A percentile compares a stretch with the other conserved stretches of the same genome.
Evolutionary conservation across 1,284 basidiomycete genomes (phyloP).

Genomic region (Sutorius eximius): DNA sequence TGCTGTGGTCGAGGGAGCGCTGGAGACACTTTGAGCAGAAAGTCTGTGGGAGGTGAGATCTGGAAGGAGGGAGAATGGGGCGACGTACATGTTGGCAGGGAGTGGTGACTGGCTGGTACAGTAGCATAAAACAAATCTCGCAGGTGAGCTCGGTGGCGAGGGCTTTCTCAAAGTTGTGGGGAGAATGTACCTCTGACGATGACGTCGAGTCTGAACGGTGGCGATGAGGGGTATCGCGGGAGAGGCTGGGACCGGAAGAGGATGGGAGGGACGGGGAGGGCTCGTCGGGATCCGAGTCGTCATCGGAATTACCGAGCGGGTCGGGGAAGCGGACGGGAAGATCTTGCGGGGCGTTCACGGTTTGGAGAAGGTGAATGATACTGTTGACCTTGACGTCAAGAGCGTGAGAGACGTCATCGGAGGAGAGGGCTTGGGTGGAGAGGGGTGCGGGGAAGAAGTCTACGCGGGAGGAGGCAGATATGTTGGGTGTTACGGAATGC

Average conservation of each 20-base stretch:
- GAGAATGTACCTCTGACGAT: constrained; percentile 21
- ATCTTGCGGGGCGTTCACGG: constrained; percentile 22
- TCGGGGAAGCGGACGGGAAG: constrained; percentile 12
- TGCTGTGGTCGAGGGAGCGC: constrained; percentile 84
- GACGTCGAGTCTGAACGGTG: constrained; percentile 22
- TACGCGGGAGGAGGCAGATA: constrained; percentile 39
- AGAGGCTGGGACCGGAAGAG: constrained; percentile 3
- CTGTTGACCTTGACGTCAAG: constrained; percentile 68
- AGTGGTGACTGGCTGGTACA: constrained; percentile 87
- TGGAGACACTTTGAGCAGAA: constrained; percentile 90
- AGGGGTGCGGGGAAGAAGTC: constrained; percentile 33
- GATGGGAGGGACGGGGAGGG: background rate
- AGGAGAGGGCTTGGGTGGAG: constrained; percentile 13
- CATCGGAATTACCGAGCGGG: constrained; percentile 25
- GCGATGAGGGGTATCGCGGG: constrained; percentile 15
- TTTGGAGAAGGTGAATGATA: constrained; percentile 49
- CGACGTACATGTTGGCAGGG: constrained; percentile 87
- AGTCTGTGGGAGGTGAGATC: constrained; percentile 52
- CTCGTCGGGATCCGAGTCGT: constrained; percentile 29
- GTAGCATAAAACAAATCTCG: constrained; percentile 85
- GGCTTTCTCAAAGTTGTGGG: constrained; percentile 61
- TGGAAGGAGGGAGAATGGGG: constrained; percentile 3
- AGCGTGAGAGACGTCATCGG: constrained; percentile 9
- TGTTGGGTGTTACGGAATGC: constrained; percentile 23
- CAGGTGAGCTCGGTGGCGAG: constrained; percentile 78